A percentile compares a stretch with the other conserved stretches of the same genome.
Conservation (phyloP, 441 rosid genomes). For the Euphorbia corollata region DNA sequence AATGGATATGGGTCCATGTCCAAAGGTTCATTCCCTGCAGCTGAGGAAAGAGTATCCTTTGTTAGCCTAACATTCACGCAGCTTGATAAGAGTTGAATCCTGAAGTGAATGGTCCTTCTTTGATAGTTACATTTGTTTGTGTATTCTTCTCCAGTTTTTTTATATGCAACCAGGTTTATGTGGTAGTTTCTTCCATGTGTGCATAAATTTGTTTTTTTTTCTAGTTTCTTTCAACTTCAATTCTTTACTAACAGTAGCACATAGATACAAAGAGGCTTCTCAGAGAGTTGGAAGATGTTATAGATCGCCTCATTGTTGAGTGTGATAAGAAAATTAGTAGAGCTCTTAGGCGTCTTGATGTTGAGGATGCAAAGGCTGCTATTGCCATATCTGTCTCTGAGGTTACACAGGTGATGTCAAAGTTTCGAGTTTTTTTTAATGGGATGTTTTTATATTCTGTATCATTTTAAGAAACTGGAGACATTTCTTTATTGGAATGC, state of each 20-base stretch:
- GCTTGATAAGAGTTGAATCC: background rate
- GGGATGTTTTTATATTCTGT: background rate
- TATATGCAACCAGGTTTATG: background rate
- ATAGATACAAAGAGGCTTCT: constrained; percentile 86
- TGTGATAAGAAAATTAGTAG: constrained; percentile 93
- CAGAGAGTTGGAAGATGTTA: constrained; percentile 90
- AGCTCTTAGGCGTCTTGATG: constrained; percentile 96
- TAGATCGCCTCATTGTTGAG: constrained; percentile 89
- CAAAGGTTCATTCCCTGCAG: constrained; percentile 92
- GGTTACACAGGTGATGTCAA: constrained; percentile 71
- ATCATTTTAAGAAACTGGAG: constrained; percentile 1
- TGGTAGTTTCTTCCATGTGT: background rate
- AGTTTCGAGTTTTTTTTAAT: background rate
- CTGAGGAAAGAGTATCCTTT: constrained; percentile 93
- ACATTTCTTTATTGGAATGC: constrained; percentile 19
- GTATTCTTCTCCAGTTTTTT: background rate
- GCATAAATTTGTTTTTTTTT: background rate
- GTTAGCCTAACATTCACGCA: background rate
- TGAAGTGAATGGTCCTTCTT: background rate
- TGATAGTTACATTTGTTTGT: background rate
- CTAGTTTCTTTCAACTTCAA: background rate
- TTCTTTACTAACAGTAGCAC: constrained; percentile 34
- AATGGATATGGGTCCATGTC: constrained; percentile 99
- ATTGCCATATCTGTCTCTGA: constrained; percentile 93
- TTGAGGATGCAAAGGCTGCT: constrained; percentile 98